Evolutionary conservation across 148 eudicot genomes (phyloP).

Genomic region (Silene latifolia): DNA sequence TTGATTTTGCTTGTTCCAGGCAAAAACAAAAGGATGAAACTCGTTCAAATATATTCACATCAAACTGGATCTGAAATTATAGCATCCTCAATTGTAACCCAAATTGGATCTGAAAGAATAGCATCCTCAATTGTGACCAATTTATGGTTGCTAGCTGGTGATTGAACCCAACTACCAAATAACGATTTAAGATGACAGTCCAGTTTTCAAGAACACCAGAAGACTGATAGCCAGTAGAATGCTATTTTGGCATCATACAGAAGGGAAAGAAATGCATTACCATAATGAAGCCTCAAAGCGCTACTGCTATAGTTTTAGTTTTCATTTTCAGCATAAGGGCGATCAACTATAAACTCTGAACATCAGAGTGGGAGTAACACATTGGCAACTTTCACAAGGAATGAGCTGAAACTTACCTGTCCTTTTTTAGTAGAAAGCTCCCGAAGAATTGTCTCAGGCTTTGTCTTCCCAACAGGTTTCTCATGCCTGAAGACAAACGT

Average conservation of each 20-base stretch:
- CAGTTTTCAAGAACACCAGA: background rate
- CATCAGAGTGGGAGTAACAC: background rate
- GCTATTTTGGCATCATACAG: background rate
- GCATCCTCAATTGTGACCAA: background rate
- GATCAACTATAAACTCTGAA: background rate
- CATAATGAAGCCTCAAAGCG: background rate
- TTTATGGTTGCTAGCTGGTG: background rate
- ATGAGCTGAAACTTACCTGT: constrained; percentile 48
- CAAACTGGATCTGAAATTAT: no score
- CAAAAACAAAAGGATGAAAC: background rate
- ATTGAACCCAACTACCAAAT: background rate
- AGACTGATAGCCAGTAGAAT: background rate
- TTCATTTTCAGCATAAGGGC: background rate
- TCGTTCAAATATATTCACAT: no score
- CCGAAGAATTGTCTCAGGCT: constrained; percentile 92
- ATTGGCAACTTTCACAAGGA: background rate
- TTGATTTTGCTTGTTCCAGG: background rate
- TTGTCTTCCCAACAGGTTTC: constrained; percentile 90
- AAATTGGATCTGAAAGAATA: no score
- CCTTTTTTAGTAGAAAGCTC: constrained; percentile 97
- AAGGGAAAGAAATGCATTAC: background rate
- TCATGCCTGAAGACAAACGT: constrained; percentile 55
- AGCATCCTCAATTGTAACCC: no score
- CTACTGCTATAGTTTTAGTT: background rate
- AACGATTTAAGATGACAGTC: no score